A percentile compares a stretch with the other conserved stretches of the same genome.
These are phyloP conservation scores for Trifolium dubium DNA, from an alignment of 306 rosid genomes.

Conservation along the genomic window DNA sequence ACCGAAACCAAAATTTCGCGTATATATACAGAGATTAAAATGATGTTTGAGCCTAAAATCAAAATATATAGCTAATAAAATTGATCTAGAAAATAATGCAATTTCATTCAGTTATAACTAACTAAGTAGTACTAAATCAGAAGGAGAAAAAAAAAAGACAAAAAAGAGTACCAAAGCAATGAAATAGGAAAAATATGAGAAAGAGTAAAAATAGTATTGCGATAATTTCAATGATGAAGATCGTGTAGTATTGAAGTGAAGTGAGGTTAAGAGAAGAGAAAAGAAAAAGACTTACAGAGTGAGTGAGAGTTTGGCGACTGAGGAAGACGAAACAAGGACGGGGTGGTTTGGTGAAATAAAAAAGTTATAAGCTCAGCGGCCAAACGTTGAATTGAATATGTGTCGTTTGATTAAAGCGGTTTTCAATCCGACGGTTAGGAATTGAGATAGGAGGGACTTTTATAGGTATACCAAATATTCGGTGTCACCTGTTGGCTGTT, in stretches of 20 bases:
- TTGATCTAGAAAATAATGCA: neutral
- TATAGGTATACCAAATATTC: slow-evolving; percentile 8
- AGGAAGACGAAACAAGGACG: neutral
- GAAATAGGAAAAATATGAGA: neutral
- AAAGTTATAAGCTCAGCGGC: neutral
- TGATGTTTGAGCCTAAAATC: no score
- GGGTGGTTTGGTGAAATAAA: neutral
- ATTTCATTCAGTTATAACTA: neutral
- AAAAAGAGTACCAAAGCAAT: neutral
- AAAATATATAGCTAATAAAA: neutral
- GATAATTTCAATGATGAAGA: neutral
- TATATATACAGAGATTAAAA: no score
- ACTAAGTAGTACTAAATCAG: neutral
- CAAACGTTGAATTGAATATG: slow-evolving; percentile 3
- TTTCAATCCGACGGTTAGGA: neutral
- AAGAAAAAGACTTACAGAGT: slow-evolving; percentile 1
- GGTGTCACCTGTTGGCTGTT: no score
- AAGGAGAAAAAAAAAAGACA: neutral
- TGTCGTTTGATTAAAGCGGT: neutral
- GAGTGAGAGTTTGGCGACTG: neutral
- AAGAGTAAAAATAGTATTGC: neutral
- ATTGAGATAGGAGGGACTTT: neutral
- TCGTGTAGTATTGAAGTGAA: neutral
- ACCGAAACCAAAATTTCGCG: no score
- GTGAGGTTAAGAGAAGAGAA: neutral